Base-by-base conservation (phyloP, 805 yeast genomes). In the Saturnispora mendoncae region DNA sequence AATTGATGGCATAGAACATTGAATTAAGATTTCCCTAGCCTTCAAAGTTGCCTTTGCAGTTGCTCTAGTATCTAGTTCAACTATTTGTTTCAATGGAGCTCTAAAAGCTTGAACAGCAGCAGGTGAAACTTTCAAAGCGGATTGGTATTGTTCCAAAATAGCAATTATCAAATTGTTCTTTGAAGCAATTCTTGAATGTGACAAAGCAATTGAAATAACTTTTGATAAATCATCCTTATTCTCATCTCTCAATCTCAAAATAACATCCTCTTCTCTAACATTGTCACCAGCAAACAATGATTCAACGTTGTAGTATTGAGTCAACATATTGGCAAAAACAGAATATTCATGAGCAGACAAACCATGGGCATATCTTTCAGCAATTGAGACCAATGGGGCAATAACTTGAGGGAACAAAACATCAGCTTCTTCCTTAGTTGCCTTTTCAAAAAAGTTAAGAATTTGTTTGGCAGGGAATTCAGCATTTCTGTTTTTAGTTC, bases 21-120 rank as follows among this genome's bases (percentile, higher is more conserved):
- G 95, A 55, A 92, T 92, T 55, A 92, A 74, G 46, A 94, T 83
- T 66, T 94, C 99, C 60, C 97, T 79, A 2, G 97, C 97, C 64
- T 85, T 87, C 57, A 92, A 70, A 21, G 95, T 85, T 38, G 90
- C 97, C 69, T 88, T 90, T 23, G 95, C 90, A 28, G 95, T 78
- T 7, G 85, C 76, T 59, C 96, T 81, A 20, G 92, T 75, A 54
- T 90, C 97, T 49, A 92, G 72, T 60, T 84, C 92, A 41, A 88
- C 95, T 52, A 94, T 70, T 43, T 75, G 69, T 64, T 79, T 81
- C 67, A 92, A 74, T 2, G 84, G 73, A 12, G 72, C 76, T 51
- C 84, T 78, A 58, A 92, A 72, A 44, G 75, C 68, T 32, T 87
- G 82, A 43, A 66, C 58, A 49, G 84, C 76, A 29, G 73, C 74